Evolutionary conservation across 495 filamentous ascomycete species (phyloP).

Genomic region (Bacidia gigantensis): DNA sequence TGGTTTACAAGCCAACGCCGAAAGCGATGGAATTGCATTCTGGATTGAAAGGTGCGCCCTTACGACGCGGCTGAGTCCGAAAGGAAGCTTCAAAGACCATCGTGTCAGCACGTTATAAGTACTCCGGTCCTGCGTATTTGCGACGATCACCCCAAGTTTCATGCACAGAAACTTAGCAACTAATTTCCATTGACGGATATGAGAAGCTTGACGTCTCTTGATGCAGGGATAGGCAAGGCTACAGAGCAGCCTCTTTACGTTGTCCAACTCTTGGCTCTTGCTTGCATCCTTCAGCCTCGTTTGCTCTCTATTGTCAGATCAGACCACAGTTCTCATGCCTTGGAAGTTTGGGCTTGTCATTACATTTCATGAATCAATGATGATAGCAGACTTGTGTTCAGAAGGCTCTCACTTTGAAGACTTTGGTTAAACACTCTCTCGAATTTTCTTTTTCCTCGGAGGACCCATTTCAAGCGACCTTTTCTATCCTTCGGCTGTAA

Average conservation of each 20-base stretch:
- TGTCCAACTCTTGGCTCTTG: too few species aligned
- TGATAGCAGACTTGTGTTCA: too few species aligned
- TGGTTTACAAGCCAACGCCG: neutral
- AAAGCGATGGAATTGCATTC: neutral
- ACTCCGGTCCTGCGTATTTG: neutral
- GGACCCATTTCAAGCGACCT: constrained; percentile 2
- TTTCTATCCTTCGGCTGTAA: neutral
- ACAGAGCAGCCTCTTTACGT: too few species aligned
- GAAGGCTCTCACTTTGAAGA: too few species aligned
- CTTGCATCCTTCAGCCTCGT: too few species aligned
- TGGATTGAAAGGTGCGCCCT: neutral
- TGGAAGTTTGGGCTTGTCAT: too few species aligned
- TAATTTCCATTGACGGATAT: neutral
- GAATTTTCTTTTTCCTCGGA: too few species aligned
- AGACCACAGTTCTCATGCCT: too few species aligned
- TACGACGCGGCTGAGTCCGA: neutral
- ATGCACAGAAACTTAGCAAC: neutral
- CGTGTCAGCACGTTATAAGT: neutral
- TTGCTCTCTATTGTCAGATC: too few species aligned
- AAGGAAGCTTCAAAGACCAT: neutral
- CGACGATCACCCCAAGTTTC: neutral
- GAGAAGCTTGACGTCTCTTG: neutral
- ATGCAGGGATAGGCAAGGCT: too few species aligned
- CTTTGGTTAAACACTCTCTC: too few species aligned
- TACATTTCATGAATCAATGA: too few species aligned